Percentiles rank a stretch among this genome's conserved stretches.
Evolutionary conservation across 805 yeast species (phyloP).

Genomic region (Candida sphagnicola): DNA sequence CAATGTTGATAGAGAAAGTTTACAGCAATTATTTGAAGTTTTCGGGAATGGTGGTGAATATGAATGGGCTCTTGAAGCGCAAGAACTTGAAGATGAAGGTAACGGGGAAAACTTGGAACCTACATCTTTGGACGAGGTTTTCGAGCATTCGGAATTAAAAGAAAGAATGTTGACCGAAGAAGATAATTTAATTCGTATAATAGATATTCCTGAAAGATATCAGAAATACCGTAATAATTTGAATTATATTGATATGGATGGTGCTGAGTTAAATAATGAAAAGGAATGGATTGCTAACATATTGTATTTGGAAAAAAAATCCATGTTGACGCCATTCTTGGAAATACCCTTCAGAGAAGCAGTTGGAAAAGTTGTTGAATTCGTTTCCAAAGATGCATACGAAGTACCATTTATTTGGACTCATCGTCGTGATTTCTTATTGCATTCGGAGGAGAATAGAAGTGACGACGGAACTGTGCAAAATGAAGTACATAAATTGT

Average conservation of each 20-base stretch:
- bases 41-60: slow-evolving; percentile 97
- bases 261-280: slow-evolving; percentile 66
- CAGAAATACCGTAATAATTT: slow-evolving; percentile 72
- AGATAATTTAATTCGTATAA: slow-evolving; percentile 81
- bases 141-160: slow-evolving; percentile 89
- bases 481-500: slow-evolving; percentile 44
- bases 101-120: slow-evolving; percentile 51
- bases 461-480: slow-evolving; percentile 34
- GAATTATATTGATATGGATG: slow-evolving; percentile 62
- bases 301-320: slow-evolving; percentile 53
- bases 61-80: slow-evolving; percentile 96
- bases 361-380: slow-evolving; percentile 67
- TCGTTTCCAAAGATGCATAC: slow-evolving; percentile 67
- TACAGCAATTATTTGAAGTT: slow-evolving; percentile 89
- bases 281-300: slow-evolving; percentile 76
- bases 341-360: slow-evolving; percentile 60
- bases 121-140: slow-evolving; percentile 77
- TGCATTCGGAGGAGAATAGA: slow-evolving; percentile 48
- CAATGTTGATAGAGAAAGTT: slow-evolving; percentile 79
- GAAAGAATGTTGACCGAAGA: slow-evolving; percentile 88
- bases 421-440: slow-evolving; percentile 85
- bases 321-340: slow-evolving; percentile 34
- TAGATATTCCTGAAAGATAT: slow-evolving; percentile 89
- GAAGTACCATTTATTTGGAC: slow-evolving; percentile 97
- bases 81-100: slow-evolving; percentile 59